A percentile compares a stretch with the other conserved stretches of the same genome.
Evolutionary conservation across 306 rosid genomes (phyloP).

Genomic region (Coriaria nepalensis): DNA sequence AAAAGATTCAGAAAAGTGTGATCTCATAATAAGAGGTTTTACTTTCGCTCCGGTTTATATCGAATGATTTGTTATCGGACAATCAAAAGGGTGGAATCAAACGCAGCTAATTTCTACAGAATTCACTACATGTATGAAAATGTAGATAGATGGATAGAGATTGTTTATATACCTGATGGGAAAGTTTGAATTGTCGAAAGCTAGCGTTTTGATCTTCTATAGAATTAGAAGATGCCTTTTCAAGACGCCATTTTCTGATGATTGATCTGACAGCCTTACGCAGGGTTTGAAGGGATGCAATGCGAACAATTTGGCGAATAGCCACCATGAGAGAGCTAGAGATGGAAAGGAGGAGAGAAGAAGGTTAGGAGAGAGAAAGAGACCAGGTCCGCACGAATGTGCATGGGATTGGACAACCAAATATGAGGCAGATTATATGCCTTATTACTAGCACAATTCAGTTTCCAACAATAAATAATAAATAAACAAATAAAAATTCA

Average conservation of each 20-base stretch:
- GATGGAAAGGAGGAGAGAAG: conserved; percentile 1
- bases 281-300: conserved; percentile 20
- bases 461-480: too few relatives aligned
- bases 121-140: too few relatives aligned
- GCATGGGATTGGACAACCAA: too few relatives aligned
- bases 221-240: conserved; percentile 14
- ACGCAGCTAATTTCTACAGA: too few relatives aligned
- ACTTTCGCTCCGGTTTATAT: too few relatives aligned
- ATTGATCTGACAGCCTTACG: conserved; percentile 31
- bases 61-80: too few relatives aligned
- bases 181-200: not conserved
- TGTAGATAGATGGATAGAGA: too few relatives aligned
- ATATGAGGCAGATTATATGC: conserved; percentile 9
- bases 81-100: too few relatives aligned
- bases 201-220: not conserved
- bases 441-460: not conserved
- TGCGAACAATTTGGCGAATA: conserved; percentile 13
- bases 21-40: not conserved
- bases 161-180: not conserved
- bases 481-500: too few relatives aligned
- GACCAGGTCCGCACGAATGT: not conserved
- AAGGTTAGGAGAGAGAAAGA: not conserved
- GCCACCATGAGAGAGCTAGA: conserved; percentile 35
- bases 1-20: not conserved
- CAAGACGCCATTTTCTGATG: conserved; percentile 27